phyloP scores from a whole-genome alignment of 192 early-diverging fungal genomes.

The Thamnidium elegans region DNA sequence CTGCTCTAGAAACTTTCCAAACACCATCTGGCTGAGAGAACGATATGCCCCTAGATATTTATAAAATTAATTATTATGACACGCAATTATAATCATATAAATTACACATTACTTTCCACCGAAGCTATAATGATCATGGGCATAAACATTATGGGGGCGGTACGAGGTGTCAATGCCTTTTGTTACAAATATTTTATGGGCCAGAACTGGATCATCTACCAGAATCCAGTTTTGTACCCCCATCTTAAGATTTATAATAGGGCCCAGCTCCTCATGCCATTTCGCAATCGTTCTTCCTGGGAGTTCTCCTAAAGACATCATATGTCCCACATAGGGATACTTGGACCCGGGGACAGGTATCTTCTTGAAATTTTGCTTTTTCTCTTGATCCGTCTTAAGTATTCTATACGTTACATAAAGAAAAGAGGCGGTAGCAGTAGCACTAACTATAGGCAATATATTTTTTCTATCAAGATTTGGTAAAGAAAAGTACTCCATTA shows the following conservation, averaged over 20 bases:
- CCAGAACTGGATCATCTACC: constrained; percentile 4
- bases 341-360: constrained; percentile 1
- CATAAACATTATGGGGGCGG: background rate
- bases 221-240: constrained; percentile 15
- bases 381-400: background rate
- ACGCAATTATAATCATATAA: too few species aligned
- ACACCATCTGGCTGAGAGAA: background rate
- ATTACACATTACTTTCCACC: background rate
- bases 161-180: background rate
- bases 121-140: background rate
- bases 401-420: background rate
- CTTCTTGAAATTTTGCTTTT: background rate
- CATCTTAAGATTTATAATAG: constrained; percentile 1
- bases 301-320: background rate
- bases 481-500: too few species aligned
- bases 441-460: background rate
- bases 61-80: too few species aligned
- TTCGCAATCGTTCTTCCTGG: background rate
- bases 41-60: background rate
- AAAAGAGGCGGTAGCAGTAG: background rate
- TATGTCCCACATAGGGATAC: constrained; percentile 5
- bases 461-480: background rate
- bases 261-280: constrained; percentile 10
- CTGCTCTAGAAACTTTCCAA: constrained; percentile 4
- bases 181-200: constrained; percentile 12